Evolutionary conservation across 2,329 filamentous ascomycete genomes (phyloP), one percentile per base, ranked within the genome.

Genomic region (Dactylonectria estremocensis): DNA sequence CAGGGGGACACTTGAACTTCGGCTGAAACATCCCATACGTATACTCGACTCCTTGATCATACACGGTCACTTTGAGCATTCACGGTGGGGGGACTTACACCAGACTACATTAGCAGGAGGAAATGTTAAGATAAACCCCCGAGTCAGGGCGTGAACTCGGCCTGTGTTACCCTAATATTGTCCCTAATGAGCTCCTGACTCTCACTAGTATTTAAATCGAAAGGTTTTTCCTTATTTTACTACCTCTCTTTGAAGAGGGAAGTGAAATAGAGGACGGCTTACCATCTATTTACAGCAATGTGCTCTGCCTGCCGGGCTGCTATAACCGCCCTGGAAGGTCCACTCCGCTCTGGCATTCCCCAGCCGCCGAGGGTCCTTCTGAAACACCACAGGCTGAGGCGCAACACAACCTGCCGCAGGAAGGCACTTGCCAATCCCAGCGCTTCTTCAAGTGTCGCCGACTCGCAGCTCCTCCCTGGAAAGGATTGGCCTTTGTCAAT

Each of bases 331-430:
- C 60, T 49, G 60, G 49, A 53, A 53, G 60, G 48, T 16, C 63
- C 64, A 68, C 64, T 22, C 9, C n/a, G 62, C 64, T 69, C 69
- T 70, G 67, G 59, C 67, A 58, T 64, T 61, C 50, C 48, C 57
- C 60, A 52, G 35, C 24, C 48, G 18, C 46, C 53, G 35, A 54
- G 53, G 49, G 24, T 7, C 61, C 67, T 67, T 67, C 55, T 74
- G 72, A 74, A 73, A 72, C 72, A 66, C 62, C 43, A 65, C 46
- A 60, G 28, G 43, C 43, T 33, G 43, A 68, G 65, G 7, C 57
- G 67, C 67, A 74, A 72, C 72, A 68, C 67, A 64, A 69, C 62
- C 50, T 74, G 72, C 66, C 59, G 66, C 71, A 72, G 72, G 72
- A 50, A 67, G 70, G 65, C 61, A 66, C 58, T 56, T 40, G 20